Conservation (phyloP, 2,329 filamentous ascomycete genomes). For the Colletotrichum lupini region DNA sequence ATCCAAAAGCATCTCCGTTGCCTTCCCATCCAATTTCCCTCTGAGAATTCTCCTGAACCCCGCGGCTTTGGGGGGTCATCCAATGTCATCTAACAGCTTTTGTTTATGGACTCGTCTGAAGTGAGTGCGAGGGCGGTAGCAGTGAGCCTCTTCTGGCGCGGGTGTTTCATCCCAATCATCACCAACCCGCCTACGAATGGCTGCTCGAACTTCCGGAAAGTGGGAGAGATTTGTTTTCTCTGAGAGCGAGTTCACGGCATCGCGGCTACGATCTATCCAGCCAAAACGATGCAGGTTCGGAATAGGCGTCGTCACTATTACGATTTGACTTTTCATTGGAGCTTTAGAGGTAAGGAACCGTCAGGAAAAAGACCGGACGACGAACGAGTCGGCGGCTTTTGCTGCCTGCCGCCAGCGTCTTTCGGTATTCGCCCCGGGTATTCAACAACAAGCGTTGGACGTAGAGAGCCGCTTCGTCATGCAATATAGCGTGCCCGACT, state of each 20-base stretch:
- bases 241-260: not conserved
- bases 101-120: slow-evolving; percentile 25
- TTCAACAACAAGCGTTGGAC: not conserved
- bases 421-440: not conserved
- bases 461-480: not conserved
- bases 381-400: not conserved
- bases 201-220: not conserved
- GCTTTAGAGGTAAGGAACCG: not conserved
- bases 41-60: slow-evolving; percentile 4
- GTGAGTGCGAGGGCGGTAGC: slow-evolving; percentile 13
- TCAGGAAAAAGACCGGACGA: not conserved
- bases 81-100: slow-evolving; percentile 23
- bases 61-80: slow-evolving; percentile 14
- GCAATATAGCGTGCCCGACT: not conserved
- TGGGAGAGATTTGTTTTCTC: slow-evolving; percentile 1
- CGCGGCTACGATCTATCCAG: not conserved
- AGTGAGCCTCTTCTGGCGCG: slow-evolving; percentile 1
- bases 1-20: slow-evolving; percentile 11
- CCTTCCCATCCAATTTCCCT: not conserved
- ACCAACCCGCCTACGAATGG: not conserved
- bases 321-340: not conserved
- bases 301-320: slow-evolving; percentile 4
- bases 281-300: not conserved
- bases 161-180: slow-evolving; percentile 23
- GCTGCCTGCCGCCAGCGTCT: not conserved